These are phyloP conservation scores for Petunia secreta DNA, from an alignment of 257 asterid genomes.

Conservation along the genomic window DNA sequence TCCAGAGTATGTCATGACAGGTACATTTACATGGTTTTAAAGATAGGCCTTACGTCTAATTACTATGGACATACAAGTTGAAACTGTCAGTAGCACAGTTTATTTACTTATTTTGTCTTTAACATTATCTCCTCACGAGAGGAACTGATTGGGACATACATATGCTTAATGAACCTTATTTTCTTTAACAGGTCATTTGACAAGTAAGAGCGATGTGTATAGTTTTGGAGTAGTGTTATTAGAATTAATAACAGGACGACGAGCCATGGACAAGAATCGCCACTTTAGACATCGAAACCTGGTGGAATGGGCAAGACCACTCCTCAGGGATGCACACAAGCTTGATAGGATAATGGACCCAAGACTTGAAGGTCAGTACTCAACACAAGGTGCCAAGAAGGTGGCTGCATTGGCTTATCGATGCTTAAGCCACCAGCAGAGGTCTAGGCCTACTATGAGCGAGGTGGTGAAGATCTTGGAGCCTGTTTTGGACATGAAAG, in stretches of 20 bases:
- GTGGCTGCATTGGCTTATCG: slow-evolving; percentile 69
- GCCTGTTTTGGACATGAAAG: slow-evolving; percentile 43
- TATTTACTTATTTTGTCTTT: too few relatives aligned
- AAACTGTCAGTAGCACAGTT: too few relatives aligned
- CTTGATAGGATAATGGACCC: slow-evolving; percentile 65
- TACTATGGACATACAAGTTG: too few relatives aligned
- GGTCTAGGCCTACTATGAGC: slow-evolving; percentile 71
- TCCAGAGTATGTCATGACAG: slow-evolving; percentile 88
- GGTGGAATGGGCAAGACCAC: slow-evolving; percentile 82
- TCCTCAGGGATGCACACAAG: slow-evolving; percentile 65
- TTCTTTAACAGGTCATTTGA: slow-evolving; percentile 63
- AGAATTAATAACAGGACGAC: slow-evolving; percentile 68
- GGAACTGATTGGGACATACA: too few relatives aligned
- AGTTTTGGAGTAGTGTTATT: slow-evolving; percentile 78
- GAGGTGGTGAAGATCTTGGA: slow-evolving; percentile 60
- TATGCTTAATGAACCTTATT: neutral
- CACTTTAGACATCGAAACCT: slow-evolving; percentile 56
- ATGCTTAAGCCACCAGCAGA: slow-evolving; percentile 60
- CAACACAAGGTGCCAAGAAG: slow-evolving; percentile 64
- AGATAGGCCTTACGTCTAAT: too few relatives aligned
- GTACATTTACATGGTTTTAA: slow-evolving; percentile 31
- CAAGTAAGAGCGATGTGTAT: slow-evolving; percentile 74
- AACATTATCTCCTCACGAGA: too few relatives aligned
- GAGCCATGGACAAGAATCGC: slow-evolving; percentile 60
- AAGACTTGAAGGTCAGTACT: slow-evolving; percentile 74